Base-by-base conservation (phyloP, 208 protist species). In the Ichthyophonus hoferi region DNA sequence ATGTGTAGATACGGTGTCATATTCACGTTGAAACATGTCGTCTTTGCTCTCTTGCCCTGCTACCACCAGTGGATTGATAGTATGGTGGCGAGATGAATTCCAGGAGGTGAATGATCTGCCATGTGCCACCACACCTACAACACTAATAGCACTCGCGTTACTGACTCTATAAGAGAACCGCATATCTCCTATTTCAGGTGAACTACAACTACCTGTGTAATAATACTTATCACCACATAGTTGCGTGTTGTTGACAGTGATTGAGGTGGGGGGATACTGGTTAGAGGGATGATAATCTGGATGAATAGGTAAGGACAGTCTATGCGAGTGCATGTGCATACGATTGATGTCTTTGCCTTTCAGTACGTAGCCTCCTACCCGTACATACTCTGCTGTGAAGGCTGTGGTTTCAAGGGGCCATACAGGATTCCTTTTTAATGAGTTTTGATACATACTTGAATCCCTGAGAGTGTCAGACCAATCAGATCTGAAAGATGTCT, bases 131-230 rank as follows among this genome's bases (percentile, higher is more conserved):
- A n/a, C 24, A 3, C 81, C 81, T 31, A 85, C 12, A 7, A 85
- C 40, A 12, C n/a, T 41, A 17, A 85, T 85, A 24, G 40, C 40
- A 24, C 39, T 85, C n/a, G 81, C 33, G 17, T 17, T 58, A 39
- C 33, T 38, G n/a, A 17, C 81, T 34, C 31, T 17, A 58, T 43
- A 85, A 3, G 81, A 85, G 14, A 85, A 17, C 40, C 81, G 39
- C 24, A 85, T 50, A 35, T 85, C 81, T 7, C 81, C 81, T 34
- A 85, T 37, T 31, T 17, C 17, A 14, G 35, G 39, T 33, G 12
- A 42, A 7, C 17, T 85, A 58, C 81, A 85, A 50, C 41, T 37
- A 85, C 81, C 81, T 17, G 81, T 85, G 39, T 85, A 85, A 67
- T 67, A 67, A 38, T 85, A 58, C 38, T 17, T 58, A 42, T 17